A percentile compares a stretch with the other conserved stretches of the same genome.
phyloP scores from a whole-genome alignment of 345 rosid species.

The Bruguiera gymnorhiza region DNA sequence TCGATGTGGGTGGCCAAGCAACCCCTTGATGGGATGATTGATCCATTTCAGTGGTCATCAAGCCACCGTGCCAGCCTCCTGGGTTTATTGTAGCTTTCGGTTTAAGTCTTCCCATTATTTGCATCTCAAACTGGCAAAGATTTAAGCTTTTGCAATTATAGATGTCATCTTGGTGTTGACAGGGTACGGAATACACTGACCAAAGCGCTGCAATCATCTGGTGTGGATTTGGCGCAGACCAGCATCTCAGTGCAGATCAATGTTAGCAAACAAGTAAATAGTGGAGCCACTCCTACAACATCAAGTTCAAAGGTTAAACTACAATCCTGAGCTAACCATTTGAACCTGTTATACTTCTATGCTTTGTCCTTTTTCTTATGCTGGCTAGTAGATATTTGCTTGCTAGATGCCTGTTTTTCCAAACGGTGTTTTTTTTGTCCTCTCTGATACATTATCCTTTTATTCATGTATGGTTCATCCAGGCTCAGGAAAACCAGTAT shows the following conservation, averaged over 20 bases:
- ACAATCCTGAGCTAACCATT: not conserved
- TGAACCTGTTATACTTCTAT: not conserved
- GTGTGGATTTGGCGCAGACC: slow-evolving; percentile 65
- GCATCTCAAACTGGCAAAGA: not conserved
- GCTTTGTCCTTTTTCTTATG: not conserved
- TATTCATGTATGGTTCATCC: slow-evolving; percentile 2
- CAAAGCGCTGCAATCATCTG: slow-evolving; percentile 56
- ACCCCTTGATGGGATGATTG: no score
- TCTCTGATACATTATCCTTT: not conserved
- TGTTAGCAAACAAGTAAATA: slow-evolving; percentile 43
- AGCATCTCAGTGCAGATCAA: slow-evolving; percentile 62
- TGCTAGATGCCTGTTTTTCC: not conserved
- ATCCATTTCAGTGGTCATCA: no score
- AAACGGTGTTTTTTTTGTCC: not conserved
- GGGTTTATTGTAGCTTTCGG: not conserved
- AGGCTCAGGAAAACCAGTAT: slow-evolving; percentile 38
- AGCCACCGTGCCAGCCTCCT: not conserved
- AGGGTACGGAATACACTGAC: slow-evolving; percentile 58
- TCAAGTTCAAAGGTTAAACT: slow-evolving; percentile 45
- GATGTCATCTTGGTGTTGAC: not conserved
- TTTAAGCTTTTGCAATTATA: no score
- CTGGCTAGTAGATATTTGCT: not conserved
- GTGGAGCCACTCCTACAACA: slow-evolving; percentile 21
- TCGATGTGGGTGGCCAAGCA: no score
- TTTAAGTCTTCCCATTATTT: not conserved